Evolutionary conservation across 2,329 filamentous ascomycete species (phyloP).

Genomic region (Fusarium tuaranense): DNA sequence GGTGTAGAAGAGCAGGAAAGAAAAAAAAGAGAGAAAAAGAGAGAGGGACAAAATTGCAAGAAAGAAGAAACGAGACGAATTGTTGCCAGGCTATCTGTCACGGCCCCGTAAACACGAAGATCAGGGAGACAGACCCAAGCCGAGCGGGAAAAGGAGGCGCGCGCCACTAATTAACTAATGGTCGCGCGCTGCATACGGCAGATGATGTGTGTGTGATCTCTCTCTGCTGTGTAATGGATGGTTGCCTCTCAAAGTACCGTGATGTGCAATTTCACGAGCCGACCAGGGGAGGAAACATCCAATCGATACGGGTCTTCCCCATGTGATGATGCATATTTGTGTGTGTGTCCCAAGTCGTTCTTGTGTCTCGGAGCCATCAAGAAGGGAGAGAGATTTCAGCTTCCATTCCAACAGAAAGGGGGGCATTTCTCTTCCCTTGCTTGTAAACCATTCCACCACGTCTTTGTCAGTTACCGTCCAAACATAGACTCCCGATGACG

Average conservation of each 20-base stretch:
- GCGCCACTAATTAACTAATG: slow-evolving; percentile 28
- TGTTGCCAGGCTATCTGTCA: slow-evolving; percentile 1
- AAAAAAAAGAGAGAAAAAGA: background rate
- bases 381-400: slow-evolving; percentile 20
- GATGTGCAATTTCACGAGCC: slow-evolving; percentile 23
- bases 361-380: slow-evolving; percentile 1
- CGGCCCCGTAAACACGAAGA: slow-evolving; percentile 17
- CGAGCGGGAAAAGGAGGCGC: slow-evolving; percentile 39
- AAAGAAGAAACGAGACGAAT: background rate
- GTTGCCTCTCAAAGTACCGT: background rate
- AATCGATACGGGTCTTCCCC: slow-evolving; percentile 1
- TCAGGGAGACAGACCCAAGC: slow-evolving; percentile 12
- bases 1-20: background rate
- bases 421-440: background rate
- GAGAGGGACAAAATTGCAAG: background rate
- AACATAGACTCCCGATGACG: background rate
- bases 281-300: background rate
- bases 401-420: slow-evolving; percentile 28
- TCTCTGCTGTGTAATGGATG: background rate
- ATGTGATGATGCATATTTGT: slow-evolving; percentile 11
- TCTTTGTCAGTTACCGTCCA: background rate
- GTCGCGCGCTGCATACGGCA: slow-evolving; percentile 18
- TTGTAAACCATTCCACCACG: background rate
- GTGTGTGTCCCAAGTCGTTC: slow-evolving; percentile 4
- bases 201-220: slow-evolving; percentile 15